A percentile compares a stretch with the other conserved stretches of the same genome.
Conservation (phyloP, 768 basidiomycete species). For the Serendipita vermifera region DNA sequence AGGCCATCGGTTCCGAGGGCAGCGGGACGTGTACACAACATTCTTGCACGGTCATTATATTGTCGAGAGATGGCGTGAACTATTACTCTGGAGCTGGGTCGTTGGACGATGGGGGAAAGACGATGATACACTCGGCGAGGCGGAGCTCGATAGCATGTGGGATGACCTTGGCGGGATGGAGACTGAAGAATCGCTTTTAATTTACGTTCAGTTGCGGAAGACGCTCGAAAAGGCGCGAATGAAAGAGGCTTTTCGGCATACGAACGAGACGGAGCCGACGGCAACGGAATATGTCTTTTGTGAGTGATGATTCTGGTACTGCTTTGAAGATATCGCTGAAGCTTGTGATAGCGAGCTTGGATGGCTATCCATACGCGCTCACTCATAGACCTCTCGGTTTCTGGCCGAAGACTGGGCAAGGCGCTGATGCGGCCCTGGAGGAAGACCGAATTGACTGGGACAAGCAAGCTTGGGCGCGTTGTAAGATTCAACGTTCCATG, state of each 20-base stretch:
- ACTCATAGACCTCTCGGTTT: neutral
- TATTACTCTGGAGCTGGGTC: slow-evolving; percentile 28
- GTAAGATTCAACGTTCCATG: slow-evolving; percentile 14
- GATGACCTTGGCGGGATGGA: slow-evolving; percentile 21
- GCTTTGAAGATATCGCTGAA: slow-evolving; percentile 7
- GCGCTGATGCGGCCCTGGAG: neutral
- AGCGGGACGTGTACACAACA: slow-evolving; percentile 25
- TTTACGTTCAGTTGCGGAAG: neutral
- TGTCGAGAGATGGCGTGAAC: slow-evolving; percentile 28
- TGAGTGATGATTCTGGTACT: neutral
- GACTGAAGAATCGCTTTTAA: slow-evolving; percentile 5
- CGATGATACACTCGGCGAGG: slow-evolving; percentile 15
- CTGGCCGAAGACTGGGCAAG: slow-evolving; percentile 6
- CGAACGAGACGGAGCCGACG: neutral
- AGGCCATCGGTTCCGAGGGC: slow-evolving; percentile 25
- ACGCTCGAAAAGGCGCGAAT: slow-evolving; percentile 11
- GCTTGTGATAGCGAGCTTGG: slow-evolving; percentile 20
- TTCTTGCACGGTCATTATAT: slow-evolving; percentile 25
- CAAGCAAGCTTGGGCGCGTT: slow-evolving; percentile 4
- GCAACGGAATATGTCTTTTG: slow-evolving; percentile 11
- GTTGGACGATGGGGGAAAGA: slow-evolving; percentile 23
- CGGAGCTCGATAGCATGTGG: slow-evolving; percentile 20
- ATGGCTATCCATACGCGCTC: slow-evolving; percentile 26
- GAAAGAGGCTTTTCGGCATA: neutral
- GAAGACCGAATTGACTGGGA: neutral